Evolutionary conservation across 1,284 basidiomycete genomes (phyloP).

Genomic region (Apiotrichum akiyoshidainum): DNA sequence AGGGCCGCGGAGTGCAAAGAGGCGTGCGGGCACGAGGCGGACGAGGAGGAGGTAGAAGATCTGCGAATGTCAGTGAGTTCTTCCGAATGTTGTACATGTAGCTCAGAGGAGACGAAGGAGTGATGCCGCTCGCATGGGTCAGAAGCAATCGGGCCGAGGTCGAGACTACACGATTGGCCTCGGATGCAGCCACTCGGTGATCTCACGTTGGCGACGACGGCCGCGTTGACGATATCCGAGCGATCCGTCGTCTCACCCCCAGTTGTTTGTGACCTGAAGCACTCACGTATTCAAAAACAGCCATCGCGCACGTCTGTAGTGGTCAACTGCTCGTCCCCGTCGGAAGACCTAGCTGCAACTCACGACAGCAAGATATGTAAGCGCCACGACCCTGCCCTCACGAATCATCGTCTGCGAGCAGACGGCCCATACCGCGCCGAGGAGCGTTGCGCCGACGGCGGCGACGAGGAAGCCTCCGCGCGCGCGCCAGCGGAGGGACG

Average conservation of each 20-base stretch:
- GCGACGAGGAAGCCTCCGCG: constrained; percentile 11
- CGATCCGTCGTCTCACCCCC: too few species aligned
- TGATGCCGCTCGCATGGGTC: not conserved
- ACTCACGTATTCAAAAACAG: constrained; percentile 19
- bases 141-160: too few species aligned
- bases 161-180: too few species aligned
- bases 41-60: constrained; percentile 20
- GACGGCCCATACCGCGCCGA: constrained; percentile 9
- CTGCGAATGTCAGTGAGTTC: constrained; percentile 3
- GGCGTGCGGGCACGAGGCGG: constrained; percentile 11
- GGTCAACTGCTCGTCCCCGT: constrained; percentile 2
- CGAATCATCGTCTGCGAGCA: constrained; percentile 2
- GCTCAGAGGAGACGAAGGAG: not conserved
- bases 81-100: not conserved
- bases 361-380: not conserved
- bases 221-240: too few species aligned
- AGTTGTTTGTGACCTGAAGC: too few species aligned
- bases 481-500: constrained; percentile 7
- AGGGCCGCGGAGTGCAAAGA: constrained; percentile 10
- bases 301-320: constrained; percentile 9
- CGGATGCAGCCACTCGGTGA: too few species aligned
- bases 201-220: too few species aligned
- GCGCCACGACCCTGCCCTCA: not conserved
- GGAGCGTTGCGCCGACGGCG: constrained; percentile 6
- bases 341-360: not conserved